These are phyloP conservation scores for Salicornia ramosissima DNA, from an alignment of 148 eudicot species.

Conservation along the genomic window DNA sequence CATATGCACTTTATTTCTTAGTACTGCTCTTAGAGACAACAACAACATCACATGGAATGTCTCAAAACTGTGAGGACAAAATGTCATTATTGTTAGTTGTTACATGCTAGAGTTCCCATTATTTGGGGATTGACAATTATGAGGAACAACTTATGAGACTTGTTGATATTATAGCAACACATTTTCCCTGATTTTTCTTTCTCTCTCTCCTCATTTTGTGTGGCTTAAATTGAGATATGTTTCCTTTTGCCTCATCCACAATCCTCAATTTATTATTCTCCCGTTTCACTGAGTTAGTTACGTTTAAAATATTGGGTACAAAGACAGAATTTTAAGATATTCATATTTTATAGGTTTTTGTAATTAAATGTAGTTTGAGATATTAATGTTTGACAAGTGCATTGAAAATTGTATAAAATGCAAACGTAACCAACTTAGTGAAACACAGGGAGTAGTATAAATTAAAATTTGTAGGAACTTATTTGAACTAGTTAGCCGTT, in stretches of 20 bases:
- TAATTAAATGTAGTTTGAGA: too few relatives aligned
- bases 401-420: too few relatives aligned
- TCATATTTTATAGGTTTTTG: too few relatives aligned
- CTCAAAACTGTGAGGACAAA: neutral
- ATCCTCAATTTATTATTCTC: neutral
- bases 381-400: too few relatives aligned
- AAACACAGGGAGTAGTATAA: too few relatives aligned
- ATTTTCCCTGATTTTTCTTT: neutral
- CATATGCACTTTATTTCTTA: conserved; percentile 5
- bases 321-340: too few relatives aligned
- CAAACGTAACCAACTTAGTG: too few relatives aligned
- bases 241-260: neutral
- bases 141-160: conserved; percentile 2
- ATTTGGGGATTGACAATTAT: conserved; percentile 7
- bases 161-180: neutral
- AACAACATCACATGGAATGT: conserved; percentile 19
- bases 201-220: neutral
- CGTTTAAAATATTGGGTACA: too few relatives aligned
- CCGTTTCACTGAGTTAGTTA: too few relatives aligned
- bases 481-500: too few relatives aligned
- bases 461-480: neutral
- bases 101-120: conserved; percentile 8
- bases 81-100: neutral
- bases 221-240: neutral
- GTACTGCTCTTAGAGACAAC: conserved; percentile 1